phyloP scores from a whole-genome alignment of 176 grass and related monocot genomes.

The Ensete ventricosum region DNA sequence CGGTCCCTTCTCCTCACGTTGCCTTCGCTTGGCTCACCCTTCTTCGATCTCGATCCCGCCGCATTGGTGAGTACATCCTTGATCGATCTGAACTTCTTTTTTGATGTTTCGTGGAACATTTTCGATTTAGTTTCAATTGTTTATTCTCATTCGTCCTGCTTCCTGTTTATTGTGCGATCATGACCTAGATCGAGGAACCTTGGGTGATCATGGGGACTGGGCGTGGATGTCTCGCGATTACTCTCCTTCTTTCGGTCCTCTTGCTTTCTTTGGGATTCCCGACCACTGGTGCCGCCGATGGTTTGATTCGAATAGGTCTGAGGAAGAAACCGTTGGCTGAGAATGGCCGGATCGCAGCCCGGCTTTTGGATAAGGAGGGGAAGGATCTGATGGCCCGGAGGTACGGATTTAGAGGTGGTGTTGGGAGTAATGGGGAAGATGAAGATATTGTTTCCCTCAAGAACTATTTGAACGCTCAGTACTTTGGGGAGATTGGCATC shows the following conservation, averaged over 20 bases:
- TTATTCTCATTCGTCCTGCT: background rate
- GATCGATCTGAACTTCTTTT: background rate
- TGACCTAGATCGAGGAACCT: background rate
- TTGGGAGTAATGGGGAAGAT: slow-evolving; percentile 22
- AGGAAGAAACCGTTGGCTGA: slow-evolving; percentile 48
- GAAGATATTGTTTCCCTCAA: slow-evolving; percentile 69
- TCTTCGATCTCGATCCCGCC: background rate
- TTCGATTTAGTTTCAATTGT: background rate
- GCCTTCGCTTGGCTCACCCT: background rate
- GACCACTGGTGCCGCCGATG: slow-evolving; percentile 30
- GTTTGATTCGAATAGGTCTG: slow-evolving; percentile 52
- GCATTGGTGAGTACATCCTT: background rate
- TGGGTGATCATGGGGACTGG: slow-evolving; percentile 40
- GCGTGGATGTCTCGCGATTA: slow-evolving; percentile 11
- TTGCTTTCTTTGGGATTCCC: slow-evolving; percentile 26
- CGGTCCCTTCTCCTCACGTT: background rate
- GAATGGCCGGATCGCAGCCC: slow-evolving; percentile 34
- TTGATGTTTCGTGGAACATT: background rate
- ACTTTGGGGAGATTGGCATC: slow-evolving; percentile 85
- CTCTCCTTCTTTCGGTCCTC: slow-evolving; percentile 33
- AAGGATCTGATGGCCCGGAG: background rate
- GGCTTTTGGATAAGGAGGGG: slow-evolving; percentile 30
- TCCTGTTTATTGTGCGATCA: background rate
- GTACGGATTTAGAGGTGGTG: slow-evolving; percentile 22
- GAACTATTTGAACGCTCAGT: slow-evolving; percentile 99